Evolutionary conservation across 352 stramenopile species (phyloP).

Genomic region (Phytophthora chlamydospora): DNA sequence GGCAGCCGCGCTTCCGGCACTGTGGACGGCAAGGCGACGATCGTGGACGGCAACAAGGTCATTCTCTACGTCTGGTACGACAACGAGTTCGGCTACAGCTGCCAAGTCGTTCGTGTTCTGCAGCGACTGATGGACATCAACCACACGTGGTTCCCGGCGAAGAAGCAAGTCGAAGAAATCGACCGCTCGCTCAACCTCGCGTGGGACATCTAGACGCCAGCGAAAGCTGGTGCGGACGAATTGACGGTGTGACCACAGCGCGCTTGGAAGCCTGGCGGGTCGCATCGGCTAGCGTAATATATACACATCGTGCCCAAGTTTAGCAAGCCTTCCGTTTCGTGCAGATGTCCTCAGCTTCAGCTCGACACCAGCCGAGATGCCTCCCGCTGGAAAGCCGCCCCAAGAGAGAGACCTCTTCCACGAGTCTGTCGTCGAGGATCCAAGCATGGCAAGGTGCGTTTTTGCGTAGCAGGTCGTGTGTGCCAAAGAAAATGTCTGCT

Average conservation of each 20-base stretch:
- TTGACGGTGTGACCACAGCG: too few species aligned
- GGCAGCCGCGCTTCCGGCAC: conserved; percentile 74
- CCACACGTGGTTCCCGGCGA: conserved; percentile 74
- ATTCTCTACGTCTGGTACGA: conserved; percentile 92
- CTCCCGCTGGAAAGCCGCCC: not conserved
- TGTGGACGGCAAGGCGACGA: conserved; percentile 86
- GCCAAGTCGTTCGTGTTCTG: conserved; percentile 83
- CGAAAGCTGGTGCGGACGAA: conserved; percentile 3
- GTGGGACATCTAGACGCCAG: conserved; percentile 44
- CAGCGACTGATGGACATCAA: conserved; percentile 83
- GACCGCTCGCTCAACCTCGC: conserved; percentile 66
- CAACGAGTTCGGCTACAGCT: conserved; percentile 92
- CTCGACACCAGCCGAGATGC: conserved; percentile 2
- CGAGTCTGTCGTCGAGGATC: conserved; percentile 8
- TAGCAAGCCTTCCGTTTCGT: conserved; percentile 19
- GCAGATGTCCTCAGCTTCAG: not conserved
- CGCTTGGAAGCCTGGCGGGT: too few species aligned
- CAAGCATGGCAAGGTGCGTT: conserved; percentile 13
- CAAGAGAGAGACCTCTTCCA: conserved; percentile 3
- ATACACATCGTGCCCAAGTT: conserved; percentile 20
- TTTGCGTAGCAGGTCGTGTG: not conserved
- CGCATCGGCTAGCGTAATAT: conserved; percentile 11
- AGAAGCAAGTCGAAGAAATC: conserved; percentile 70
- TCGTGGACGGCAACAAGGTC: conserved; percentile 84
- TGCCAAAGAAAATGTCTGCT: not conserved